Conservation (phyloP, 2,329 filamentous ascomycete species). For the Parasarocladium wereldwijsianum region DNA sequence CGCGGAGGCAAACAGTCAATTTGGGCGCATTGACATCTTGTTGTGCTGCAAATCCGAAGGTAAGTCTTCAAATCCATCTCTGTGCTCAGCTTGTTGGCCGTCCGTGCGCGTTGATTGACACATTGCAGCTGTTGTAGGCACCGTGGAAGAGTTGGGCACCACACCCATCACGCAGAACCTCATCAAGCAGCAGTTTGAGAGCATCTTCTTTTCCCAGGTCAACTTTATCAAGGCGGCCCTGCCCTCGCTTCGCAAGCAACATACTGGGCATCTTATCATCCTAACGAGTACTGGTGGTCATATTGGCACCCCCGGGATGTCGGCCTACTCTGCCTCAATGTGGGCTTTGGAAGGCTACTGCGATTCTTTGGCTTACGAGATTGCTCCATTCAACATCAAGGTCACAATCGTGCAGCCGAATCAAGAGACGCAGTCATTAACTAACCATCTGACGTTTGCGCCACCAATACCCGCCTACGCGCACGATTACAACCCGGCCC, state of each 20-base stretch:
- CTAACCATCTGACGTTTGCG: conserved; percentile 73
- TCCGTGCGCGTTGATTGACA: background rate
- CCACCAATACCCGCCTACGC: conserved; percentile 51
- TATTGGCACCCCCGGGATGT: conserved; percentile 80
- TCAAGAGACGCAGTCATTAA: conserved; percentile 79
- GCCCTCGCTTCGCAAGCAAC: conserved; percentile 63
- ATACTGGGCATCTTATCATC: conserved; percentile 79
- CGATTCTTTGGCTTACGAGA: conserved; percentile 88
- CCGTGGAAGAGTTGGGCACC: conserved; percentile 77
- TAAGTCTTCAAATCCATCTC: conserved; percentile 20
- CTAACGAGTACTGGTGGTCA: conserved; percentile 84
- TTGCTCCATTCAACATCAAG: conserved; percentile 93
- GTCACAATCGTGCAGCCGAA: conserved; percentile 92
- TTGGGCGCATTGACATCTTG: conserved; percentile 79
- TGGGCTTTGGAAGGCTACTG: conserved; percentile 96
- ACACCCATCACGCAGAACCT: conserved; percentile 59
- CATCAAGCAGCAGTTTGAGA: conserved; percentile 83
- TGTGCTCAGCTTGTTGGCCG: no score
- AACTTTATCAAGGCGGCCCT: conserved; percentile 88
- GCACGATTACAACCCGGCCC: conserved; percentile 39
- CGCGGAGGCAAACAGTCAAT: conserved; percentile 70
- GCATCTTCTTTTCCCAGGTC: conserved; percentile 87
- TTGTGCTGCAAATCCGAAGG: conserved; percentile 82
- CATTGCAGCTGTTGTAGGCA: conserved; percentile 61
- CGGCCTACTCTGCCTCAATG: conserved; percentile 81